Evolutionary conservation across 257 asterid genomes (phyloP), one percentile per base, ranked within the genome.

Genomic region (Fraxinus americana): DNA sequence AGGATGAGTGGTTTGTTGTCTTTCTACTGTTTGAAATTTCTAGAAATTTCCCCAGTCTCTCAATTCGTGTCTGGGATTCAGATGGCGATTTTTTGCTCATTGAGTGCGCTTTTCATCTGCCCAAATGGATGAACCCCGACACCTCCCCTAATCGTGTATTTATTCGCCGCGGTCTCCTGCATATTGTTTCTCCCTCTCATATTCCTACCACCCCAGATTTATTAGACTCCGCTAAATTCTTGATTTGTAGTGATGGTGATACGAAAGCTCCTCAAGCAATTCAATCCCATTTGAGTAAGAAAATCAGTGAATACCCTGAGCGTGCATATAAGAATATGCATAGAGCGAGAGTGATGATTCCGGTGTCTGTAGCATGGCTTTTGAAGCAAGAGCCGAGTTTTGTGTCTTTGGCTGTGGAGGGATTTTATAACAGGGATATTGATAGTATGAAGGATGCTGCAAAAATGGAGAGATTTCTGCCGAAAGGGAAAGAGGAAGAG

Each of bases 1-100:
- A 95, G 30, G 97, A 95, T 75, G 99, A 95, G 84, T 95, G 99
- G 99, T 95, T 93, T 82, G 88, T 89, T n/a, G 96, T 91, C 41
- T 87, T 82, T 84, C 91, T 93, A 78, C 92, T 95, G 38, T 93
- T 87, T 82, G 75, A 87, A 27, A 83, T 87, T 67, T 95, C 98
- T 13, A 87, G 78, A 21, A 71, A 35, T 16, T 87, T 88, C 80
- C 91, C 89, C 16, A 76, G 83, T 67, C 85, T 91, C 61, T 91
- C 99, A 38, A 85, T 95, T 78, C 86, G 90, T 16, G 91, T 93
- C 4, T 87, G 90, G 87, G 98, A 95, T 66, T 86, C 92, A 2
- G 98, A 95, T 73, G 98, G 99, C 16, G 94, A 93, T 69, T 95
- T 95, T 72, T 86, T 95, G 12, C 68, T 95, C 50, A 91, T 93